A percentile compares a stretch with the other conserved stretches of the same genome.
These are phyloP conservation scores for Pseudonitzschia pungens DNA, from an alignment of 108 stramenopile species.

Conservation along the genomic window DNA sequence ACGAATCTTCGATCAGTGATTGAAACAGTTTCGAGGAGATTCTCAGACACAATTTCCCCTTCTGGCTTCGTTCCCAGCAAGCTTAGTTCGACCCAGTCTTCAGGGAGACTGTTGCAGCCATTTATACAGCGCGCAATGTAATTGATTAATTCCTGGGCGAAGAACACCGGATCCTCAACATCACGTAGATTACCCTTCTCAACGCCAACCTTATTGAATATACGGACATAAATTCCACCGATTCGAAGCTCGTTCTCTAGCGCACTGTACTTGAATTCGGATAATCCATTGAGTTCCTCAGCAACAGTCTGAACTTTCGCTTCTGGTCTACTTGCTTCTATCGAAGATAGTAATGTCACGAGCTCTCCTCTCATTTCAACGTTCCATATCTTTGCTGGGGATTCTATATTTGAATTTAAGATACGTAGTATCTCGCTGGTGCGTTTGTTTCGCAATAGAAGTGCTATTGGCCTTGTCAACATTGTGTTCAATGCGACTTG, in stretches of 20 bases:
- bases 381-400: constrained; percentile 71
- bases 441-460: constrained; percentile 57
- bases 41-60: constrained; percentile 9
- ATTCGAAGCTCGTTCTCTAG: constrained; percentile 60
- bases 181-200: constrained; percentile 50
- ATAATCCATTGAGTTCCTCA: constrained; percentile 33
- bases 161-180: constrained; percentile 40
- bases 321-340: constrained; percentile 40
- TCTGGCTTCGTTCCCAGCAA: not conserved
- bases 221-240: constrained; percentile 68
- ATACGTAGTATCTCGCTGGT: constrained; percentile 54
- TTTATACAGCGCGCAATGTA: constrained; percentile 46
- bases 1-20: constrained; percentile 43
- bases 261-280: constrained; percentile 41
- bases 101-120: constrained; percentile 23
- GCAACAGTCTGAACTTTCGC: constrained; percentile 25
- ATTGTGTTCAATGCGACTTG: constrained; percentile 41
- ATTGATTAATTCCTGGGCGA: constrained; percentile 44
- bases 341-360: constrained; percentile 34
- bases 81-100: constrained; percentile 20
- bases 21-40: constrained; percentile 10
- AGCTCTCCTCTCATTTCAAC: constrained; percentile 68
- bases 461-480: constrained; percentile 62
- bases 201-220: constrained; percentile 57
- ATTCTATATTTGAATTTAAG: constrained; percentile 66